A percentile compares a stretch with the other conserved stretches of the same genome.
These are phyloP conservation scores for Phytophthora brassicae DNA, from an alignment of 352 stramenopile genomes.

Conservation along the genomic window DNA sequence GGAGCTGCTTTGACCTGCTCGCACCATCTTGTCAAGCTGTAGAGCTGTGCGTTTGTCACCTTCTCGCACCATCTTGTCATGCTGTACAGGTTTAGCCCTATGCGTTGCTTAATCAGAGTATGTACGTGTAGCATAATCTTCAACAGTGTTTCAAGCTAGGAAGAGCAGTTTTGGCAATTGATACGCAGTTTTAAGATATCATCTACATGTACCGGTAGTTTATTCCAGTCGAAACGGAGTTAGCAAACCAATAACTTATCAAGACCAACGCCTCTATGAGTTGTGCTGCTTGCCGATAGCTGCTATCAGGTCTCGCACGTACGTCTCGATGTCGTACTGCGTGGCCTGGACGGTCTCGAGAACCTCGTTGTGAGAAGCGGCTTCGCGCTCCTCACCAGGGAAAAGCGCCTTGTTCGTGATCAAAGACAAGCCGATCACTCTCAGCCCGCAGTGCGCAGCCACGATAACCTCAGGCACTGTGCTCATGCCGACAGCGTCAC, in stretches of 20 bases:
- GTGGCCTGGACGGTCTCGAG: constrained; percentile 85
- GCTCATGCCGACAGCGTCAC: constrained; percentile 95
- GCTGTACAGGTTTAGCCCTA: no score
- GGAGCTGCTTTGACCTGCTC: no score
- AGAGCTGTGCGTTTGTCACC: no score
- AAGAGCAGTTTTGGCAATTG: no score
- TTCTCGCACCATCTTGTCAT: no score
- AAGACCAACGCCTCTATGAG: constrained; percentile 11
- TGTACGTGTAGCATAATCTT: no score
- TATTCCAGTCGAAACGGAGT: neutral
- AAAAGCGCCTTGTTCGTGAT: constrained; percentile 96
- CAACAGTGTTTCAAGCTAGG: no score
- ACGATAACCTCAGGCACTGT: constrained; percentile 97
- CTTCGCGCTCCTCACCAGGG: constrained; percentile 74
- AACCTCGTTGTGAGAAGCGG: constrained; percentile 93
- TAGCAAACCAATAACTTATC: constrained; percentile 24
- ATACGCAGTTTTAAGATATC: no score
- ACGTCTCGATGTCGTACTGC: constrained; percentile 52
- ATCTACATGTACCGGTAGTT: neutral
- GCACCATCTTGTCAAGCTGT: no score
- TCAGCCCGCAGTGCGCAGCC: constrained; percentile 93
- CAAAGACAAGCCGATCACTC: constrained; percentile 94
- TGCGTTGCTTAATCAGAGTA: no score
- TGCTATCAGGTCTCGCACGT: constrained; percentile 41
- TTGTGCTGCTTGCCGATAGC: constrained; percentile 27